These are phyloP conservation scores for Cladophialophora exuberans DNA, from an alignment of 2,329 filamentous ascomycete species.

Conservation along the genomic window DNA sequence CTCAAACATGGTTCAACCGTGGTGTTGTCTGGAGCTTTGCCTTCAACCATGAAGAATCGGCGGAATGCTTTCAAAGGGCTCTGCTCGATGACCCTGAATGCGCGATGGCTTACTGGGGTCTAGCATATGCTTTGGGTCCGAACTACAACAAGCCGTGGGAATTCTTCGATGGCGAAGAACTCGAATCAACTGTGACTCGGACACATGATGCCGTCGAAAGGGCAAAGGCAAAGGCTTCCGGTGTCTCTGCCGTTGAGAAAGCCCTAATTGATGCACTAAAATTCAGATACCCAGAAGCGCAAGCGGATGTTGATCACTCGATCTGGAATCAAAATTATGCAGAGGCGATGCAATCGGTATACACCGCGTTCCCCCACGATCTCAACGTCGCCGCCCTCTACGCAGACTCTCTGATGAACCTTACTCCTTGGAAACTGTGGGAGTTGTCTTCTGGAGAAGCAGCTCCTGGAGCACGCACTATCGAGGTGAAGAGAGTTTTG, in stretches of 20 bases:
- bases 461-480: constrained; percentile 56
- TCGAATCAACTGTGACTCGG: constrained; percentile 40
- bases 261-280: constrained; percentile 67
- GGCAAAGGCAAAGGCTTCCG: constrained; percentile 45
- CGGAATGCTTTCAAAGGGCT: constrained; percentile 42
- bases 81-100: constrained; percentile 40
- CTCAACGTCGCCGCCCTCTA: constrained; percentile 67
- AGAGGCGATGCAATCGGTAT: constrained; percentile 61
- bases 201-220: constrained; percentile 33
- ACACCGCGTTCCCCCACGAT: constrained; percentile 57
- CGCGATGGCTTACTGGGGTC: constrained; percentile 47
- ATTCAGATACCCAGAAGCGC: constrained; percentile 61
- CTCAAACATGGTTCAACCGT: constrained; percentile 44
- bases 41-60: constrained; percentile 47
- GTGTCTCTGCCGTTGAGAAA: constrained; percentile 57
- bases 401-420: constrained; percentile 67
- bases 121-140: constrained; percentile 69
- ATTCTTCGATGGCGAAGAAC: constrained; percentile 66
- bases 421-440: constrained; percentile 69
- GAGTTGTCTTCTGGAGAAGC: constrained; percentile 63
- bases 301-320: constrained; percentile 54
- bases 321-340: constrained; percentile 65
- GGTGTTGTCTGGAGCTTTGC: constrained; percentile 44
- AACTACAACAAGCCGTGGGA: constrained; percentile 83
- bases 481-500: constrained; percentile 62